Base-by-base conservation (phyloP, 345 rosid species). In the Melastoma malabathricum region DNA sequence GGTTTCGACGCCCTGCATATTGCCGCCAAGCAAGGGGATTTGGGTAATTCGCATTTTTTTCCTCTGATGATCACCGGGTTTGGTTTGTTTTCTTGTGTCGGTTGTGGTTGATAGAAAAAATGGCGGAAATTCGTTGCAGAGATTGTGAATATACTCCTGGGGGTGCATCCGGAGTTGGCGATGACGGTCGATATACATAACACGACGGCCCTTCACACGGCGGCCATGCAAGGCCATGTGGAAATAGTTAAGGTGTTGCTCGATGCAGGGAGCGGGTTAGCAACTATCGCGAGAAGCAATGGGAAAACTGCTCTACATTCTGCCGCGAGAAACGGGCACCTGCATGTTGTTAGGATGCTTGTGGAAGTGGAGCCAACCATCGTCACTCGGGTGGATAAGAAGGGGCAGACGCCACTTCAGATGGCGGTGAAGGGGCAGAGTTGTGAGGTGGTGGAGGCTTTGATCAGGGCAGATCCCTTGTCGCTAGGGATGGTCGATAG, bases 1-100 rank as follows among this genome's bases (percentile, higher is more conserved):
- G 98, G 98, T 0, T 92, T 84, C 27, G 98, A 92, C 62, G 96
- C 98, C 17, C 78, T 92, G 55, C 96, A 86, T 67, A 81, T 87
- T 64, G 96, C 96, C 62, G 95, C 96, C 12, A 92, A 92, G 74
- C 95, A 84, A 77, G 96, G 96, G 18, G 82, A 84, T 74, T 55
- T 78, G 43, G 89, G 98, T 87, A 72, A 5, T 34, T 34, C 12
- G 12, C 41, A 6, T 12, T 12, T 9, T 12, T 9, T 34, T 2
- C 41, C 41, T 34, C 9, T 9, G 41, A 34, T 34, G 10, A 34
- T 12, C 12, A 10, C 16, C 50, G 25, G 25, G 12, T 16, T 15
- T 47, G 51, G 17, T 48, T 18, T 5, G 51, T 13, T 48, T 18
- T 48, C 1, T 44, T 59, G 45, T 34, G 13, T 17, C 19, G 41